Conservation (phyloP, 768 basidiomycete species). For the Leucocoprinus leucothites region DNA sequence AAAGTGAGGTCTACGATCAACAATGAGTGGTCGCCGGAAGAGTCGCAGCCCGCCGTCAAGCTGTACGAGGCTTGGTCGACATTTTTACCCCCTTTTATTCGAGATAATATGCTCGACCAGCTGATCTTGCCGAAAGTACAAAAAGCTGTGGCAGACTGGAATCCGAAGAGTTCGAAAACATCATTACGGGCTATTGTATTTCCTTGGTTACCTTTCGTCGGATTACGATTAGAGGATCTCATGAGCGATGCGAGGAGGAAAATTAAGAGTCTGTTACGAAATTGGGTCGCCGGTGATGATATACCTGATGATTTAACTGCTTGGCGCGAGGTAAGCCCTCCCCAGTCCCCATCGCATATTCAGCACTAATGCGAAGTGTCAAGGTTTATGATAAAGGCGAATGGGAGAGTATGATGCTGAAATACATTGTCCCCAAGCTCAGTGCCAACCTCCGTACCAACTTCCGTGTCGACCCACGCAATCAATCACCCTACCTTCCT, state of each 20-base stretch:
- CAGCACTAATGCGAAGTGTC: slow-evolving; percentile 4
- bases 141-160: slow-evolving; percentile 84
- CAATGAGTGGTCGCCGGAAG: slow-evolving; percentile 85
- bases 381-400: slow-evolving; percentile 77
- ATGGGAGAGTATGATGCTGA: slow-evolving; percentile 90
- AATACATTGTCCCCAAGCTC: slow-evolving; percentile 90
- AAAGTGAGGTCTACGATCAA: slow-evolving; percentile 92
- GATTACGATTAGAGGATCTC: slow-evolving; percentile 78
- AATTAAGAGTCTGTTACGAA: slow-evolving; percentile 72
- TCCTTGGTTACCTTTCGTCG: slow-evolving; percentile 93
- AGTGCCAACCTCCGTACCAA: slow-evolving; percentile 78
- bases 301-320: slow-evolving; percentile 70
- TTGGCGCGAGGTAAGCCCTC: slow-evolving; percentile 74
- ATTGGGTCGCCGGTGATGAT: slow-evolving; percentile 70
- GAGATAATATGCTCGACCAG: slow-evolving; percentile 95
- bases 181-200: slow-evolving; percentile 82
- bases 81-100: slow-evolving; percentile 86
- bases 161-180: slow-evolving; percentile 49
- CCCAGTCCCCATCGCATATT: not conserved
- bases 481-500: slow-evolving; percentile 69
- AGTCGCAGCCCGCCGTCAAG: slow-evolving; percentile 71
- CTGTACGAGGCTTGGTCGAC: slow-evolving; percentile 88
- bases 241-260: slow-evolving; percentile 85
- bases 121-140: slow-evolving; percentile 91
- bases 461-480: slow-evolving; percentile 87